Evolutionary conservation across 2,329 filamentous ascomycete species (phyloP).

Genomic region (Chaetothyriales sp.): DNA sequence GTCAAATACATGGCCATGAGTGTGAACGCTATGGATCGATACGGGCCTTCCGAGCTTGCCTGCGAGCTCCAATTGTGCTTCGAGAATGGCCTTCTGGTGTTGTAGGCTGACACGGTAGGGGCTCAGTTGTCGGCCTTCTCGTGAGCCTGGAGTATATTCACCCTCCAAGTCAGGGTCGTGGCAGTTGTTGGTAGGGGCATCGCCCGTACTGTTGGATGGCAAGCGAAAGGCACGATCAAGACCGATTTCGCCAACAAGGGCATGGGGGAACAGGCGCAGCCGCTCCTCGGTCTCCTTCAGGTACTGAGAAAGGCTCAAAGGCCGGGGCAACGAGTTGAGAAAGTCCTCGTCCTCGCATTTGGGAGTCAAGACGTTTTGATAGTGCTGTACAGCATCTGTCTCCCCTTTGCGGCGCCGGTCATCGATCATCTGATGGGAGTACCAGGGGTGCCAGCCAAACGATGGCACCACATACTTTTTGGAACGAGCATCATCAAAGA

Average conservation of each 20-base stretch:
- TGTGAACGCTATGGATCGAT: conserved; percentile 49
- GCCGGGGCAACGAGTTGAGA: conserved; percentile 37
- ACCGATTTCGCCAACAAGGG: conserved; percentile 48
- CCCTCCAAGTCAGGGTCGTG: conserved; percentile 6
- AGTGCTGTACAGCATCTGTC: conserved; percentile 33
- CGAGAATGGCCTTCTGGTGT: conserved; percentile 44
- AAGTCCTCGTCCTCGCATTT: conserved; percentile 32
- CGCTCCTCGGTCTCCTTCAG: conserved; percentile 34
- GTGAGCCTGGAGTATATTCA: conserved; percentile 41
- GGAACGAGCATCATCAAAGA: conserved; percentile 4
- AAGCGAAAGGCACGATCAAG: conserved; percentile 48
- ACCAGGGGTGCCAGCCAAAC: conserved; percentile 57
- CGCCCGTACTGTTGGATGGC: conserved; percentile 36
- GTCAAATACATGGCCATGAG: conserved; percentile 44
- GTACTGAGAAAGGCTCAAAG: conserved; percentile 37
- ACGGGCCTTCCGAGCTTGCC: conserved; percentile 43
- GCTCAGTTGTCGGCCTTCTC: conserved; percentile 43
- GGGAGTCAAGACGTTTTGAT: conserved; percentile 38
- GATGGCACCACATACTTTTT: conserved; percentile 40
- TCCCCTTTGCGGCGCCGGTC: conserved; percentile 20
- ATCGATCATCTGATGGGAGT: conserved; percentile 45
- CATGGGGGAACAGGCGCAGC: conserved; percentile 36
- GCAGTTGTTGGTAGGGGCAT: conserved; percentile 18
- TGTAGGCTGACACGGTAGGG: conserved; percentile 41
- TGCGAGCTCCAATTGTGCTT: conserved; percentile 42